Evolutionary conservation across 495 filamentous ascomycete species (phyloP).

Genomic region (Hypoxylon trugodes): DNA sequence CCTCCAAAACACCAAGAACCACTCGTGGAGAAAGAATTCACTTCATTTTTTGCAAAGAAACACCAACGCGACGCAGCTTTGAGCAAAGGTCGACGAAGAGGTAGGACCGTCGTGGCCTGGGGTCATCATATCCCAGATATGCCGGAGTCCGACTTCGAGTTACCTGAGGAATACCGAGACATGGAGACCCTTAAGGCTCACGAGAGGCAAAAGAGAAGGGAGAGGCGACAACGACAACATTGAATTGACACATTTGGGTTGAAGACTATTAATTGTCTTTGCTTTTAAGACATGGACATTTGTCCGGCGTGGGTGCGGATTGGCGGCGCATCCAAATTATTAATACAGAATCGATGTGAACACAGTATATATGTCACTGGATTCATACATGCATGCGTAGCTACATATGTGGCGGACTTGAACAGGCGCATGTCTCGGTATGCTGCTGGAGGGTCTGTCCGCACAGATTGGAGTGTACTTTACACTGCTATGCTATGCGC

Average conservation of each 20-base stretch:
- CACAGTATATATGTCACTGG: no score
- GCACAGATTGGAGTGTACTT: no score
- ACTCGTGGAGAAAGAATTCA: constrained; percentile 68
- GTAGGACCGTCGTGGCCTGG: constrained; percentile 70
- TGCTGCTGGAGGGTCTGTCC: no score
- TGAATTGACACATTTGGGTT: constrained; percentile 19
- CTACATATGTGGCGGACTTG: no score
- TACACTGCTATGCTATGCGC: no score
- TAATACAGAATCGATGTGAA: no score
- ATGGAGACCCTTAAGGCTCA: constrained; percentile 70
- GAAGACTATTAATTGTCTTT: neutral
- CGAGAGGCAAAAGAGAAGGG: constrained; percentile 65
- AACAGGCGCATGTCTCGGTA: no score
- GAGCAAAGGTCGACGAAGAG: constrained; percentile 64
- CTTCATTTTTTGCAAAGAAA: constrained; percentile 81
- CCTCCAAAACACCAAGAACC: constrained; percentile 41
- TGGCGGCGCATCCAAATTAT: no score
- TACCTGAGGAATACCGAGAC: constrained; percentile 75
- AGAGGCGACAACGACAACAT: constrained; percentile 44
- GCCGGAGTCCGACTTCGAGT: constrained; percentile 71
- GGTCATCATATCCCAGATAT: constrained; percentile 83
- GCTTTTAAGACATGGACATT: neutral
- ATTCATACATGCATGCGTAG: no score
- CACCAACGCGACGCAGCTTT: constrained; percentile 80
- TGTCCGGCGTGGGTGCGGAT: no score